Conservation (phyloP, 2,329 filamentous ascomycete genomes). For the Aspergillus tanneri region DNA sequence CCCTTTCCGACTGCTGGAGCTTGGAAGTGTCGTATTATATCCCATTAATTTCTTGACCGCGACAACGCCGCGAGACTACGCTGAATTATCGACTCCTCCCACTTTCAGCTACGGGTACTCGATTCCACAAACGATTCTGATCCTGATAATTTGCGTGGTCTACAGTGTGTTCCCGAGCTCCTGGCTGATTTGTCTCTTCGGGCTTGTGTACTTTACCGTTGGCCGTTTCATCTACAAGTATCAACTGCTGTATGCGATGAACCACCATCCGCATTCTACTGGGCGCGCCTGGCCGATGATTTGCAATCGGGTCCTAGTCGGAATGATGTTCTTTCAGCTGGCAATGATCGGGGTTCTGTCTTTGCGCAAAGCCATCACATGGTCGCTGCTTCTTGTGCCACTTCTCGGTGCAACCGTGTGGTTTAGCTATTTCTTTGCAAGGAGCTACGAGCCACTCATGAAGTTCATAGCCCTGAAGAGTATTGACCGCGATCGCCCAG, state of each 20-base stretch:
- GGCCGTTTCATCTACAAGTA: constrained; percentile 59
- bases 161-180: constrained; percentile 84
- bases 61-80: constrained; percentile 85
- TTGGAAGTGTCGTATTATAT: constrained; percentile 80
- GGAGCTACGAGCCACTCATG: constrained; percentile 83
- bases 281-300: constrained; percentile 96
- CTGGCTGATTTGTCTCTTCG: constrained; percentile 77
- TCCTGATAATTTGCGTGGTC: constrained; percentile 93
- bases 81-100: constrained; percentile 76
- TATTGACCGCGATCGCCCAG: constrained; percentile 65
- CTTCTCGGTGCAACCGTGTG: constrained; percentile 78
- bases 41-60: constrained; percentile 75
- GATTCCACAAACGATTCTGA: constrained; percentile 83
- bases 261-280: constrained; percentile 70
- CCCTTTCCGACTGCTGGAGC: constrained; percentile 85
- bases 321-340: constrained; percentile 82
- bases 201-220: constrained; percentile 59
- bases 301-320: constrained; percentile 84
- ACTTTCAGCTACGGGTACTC: constrained; percentile 96
- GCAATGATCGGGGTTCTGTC: constrained; percentile 87
- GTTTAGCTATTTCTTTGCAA: constrained; percentile 80
- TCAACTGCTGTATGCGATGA: constrained; percentile 96
- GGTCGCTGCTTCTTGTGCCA: constrained; percentile 71
- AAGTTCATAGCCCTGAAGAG: constrained; percentile 89
- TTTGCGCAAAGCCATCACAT: constrained; percentile 68